These are phyloP conservation scores for Suillus decipiens DNA, from an alignment of 768 basidiomycete genomes.

Conservation along the genomic window DNA sequence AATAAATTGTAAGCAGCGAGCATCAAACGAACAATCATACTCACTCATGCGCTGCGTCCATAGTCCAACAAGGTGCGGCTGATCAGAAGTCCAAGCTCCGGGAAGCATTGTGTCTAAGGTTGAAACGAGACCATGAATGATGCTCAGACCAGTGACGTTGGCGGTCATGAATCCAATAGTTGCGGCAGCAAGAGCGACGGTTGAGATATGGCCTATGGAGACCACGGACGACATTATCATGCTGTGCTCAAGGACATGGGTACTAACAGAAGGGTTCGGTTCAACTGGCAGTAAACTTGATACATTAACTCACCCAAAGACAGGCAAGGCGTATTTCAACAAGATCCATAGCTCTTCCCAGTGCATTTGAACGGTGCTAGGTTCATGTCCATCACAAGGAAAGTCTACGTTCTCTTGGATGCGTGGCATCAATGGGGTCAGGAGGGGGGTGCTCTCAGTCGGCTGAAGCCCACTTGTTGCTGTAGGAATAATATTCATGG, in stretches of 20 bases:
- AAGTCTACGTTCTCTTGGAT: constrained; percentile 46
- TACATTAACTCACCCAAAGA: constrained; percentile 59
- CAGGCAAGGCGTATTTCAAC: constrained; percentile 66
- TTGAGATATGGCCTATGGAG: constrained; percentile 91
- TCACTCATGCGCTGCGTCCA: constrained; percentile 89
- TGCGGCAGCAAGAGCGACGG: constrained; percentile 84
- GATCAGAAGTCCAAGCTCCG: constrained; percentile 88
- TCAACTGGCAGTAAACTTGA: not conserved
- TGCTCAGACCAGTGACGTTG: constrained; percentile 55
- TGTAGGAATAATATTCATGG: constrained; percentile 27
- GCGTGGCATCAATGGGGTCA: constrained; percentile 51
- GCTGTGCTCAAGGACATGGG: constrained; percentile 83
- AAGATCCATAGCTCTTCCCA: constrained; percentile 62
- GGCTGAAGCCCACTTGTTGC: not conserved
- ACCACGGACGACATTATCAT: constrained; percentile 84
- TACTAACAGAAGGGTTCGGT: constrained; percentile 41
- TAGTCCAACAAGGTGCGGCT: constrained; percentile 83
- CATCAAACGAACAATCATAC: constrained; percentile 25
- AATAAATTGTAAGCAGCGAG: not conserved
- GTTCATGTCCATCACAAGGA: constrained; percentile 25
- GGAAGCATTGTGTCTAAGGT: constrained; percentile 94
- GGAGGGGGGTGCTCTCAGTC: constrained; percentile 60
- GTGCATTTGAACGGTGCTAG: constrained; percentile 35
- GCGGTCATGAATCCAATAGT: constrained; percentile 76
- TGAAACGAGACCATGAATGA: constrained; percentile 81